A percentile compares a stretch with the other conserved stretches of the same genome.
Conservation (phyloP, 2,329 filamentous ascomycete genomes). For the Nothopassalora personata region DNA sequence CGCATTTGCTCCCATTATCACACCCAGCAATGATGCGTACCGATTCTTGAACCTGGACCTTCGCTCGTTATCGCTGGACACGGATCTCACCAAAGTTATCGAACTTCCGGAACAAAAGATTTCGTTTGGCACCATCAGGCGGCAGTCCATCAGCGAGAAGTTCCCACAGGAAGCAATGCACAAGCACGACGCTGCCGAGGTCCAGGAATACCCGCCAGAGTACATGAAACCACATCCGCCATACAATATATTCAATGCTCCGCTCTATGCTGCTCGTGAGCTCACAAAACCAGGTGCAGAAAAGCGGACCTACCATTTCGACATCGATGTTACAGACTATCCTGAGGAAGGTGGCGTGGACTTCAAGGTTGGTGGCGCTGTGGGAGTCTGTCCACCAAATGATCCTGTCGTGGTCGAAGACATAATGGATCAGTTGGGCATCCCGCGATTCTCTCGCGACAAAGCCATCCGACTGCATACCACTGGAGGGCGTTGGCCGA, state of each 20-base stretch:
- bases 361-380: conserved; percentile 93
- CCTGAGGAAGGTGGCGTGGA: conserved; percentile 77
- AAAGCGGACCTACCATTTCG: conserved; percentile 96
- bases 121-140: conserved; percentile 38
- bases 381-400: conserved; percentile 89
- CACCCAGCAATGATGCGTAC: conserved; percentile 81
- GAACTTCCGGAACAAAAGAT: conserved; percentile 71
- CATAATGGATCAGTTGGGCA: conserved; percentile 71
- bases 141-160: conserved; percentile 50
- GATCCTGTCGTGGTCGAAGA: conserved; percentile 71
- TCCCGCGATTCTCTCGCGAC: conserved; percentile 77
- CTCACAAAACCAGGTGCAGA: conserved; percentile 83
- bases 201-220: conserved; percentile 64
- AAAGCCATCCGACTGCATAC: conserved; percentile 78
- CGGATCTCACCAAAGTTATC: conserved; percentile 63
- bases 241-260: conserved; percentile 86
- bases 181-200: conserved; percentile 37
- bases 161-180: conserved; percentile 43
- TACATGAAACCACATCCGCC: conserved; percentile 95
- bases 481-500: conserved; percentile 81
- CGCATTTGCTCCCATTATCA: conserved; percentile 43
- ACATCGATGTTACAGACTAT: conserved; percentile 93
- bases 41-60: conserved; percentile 72
- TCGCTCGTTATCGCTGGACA: conserved; percentile 64
- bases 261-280: conserved; percentile 76